Conservation (phyloP, 441 rosid genomes). For the Sinapis alba region DNA sequence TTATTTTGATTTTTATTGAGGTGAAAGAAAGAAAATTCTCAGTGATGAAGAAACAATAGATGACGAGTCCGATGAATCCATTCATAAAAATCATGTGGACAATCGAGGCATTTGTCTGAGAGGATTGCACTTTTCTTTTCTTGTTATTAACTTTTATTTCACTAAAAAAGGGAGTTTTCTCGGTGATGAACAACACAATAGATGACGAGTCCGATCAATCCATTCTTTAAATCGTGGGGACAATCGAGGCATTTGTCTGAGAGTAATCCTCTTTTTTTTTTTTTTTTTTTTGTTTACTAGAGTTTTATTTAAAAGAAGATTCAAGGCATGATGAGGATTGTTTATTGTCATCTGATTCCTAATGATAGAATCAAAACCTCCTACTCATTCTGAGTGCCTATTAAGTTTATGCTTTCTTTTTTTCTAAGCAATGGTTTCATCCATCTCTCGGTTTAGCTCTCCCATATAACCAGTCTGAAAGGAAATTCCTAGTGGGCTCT, state of each 20-base stretch:
- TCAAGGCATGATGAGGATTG: slow-evolving; percentile 46
- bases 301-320: neutral
- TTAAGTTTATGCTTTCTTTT: neutral
- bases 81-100: slow-evolving; percentile 73
- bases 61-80: slow-evolving; percentile 81
- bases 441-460: neutral
- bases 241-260: slow-evolving; percentile 97
- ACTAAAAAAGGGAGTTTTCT: neutral
- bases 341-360: slow-evolving; percentile 42
- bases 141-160: neutral
- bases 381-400: slow-evolving; percentile 60
- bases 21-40: slow-evolving; percentile 34
- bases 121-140: slow-evolving; percentile 35
- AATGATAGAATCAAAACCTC: slow-evolving; percentile 48
- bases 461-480: neutral
- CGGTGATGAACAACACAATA: slow-evolving; percentile 14
- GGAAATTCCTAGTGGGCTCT: neutral
- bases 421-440: neutral
- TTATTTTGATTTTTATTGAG: neutral
- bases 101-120: slow-evolving; percentile 97
- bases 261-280: slow-evolving; percentile 42
- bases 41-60: slow-evolving; percentile 56
- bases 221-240: slow-evolving; percentile 76
- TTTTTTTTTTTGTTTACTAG: neutral
- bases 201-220: slow-evolving; percentile 95